Evolutionary conservation across 495 filamentous ascomycete species (phyloP), one percentile per base, ranked within the genome.

Genomic region (Neurospora terricola): DNA sequence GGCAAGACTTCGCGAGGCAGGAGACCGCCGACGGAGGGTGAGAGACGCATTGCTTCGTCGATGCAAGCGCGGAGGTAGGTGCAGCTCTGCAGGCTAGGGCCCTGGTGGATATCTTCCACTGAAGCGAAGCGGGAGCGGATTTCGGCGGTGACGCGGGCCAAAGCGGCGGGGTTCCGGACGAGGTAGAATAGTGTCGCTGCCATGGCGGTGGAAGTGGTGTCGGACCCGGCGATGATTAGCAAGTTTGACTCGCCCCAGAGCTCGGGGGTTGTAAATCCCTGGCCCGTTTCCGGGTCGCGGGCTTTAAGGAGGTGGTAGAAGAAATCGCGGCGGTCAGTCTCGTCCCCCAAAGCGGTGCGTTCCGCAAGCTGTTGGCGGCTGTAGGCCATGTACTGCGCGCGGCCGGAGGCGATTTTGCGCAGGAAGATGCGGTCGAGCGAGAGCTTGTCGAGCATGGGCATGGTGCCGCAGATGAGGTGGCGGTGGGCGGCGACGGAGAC

Each of bases 161-260:
- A 82, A n/a, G 84, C 81, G 1, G 72, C 39, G 0, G 84, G 84
- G 78, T 90, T 87, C 70, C 88, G 88, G 12, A 86, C 81, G 16
- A 94, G 85, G 81, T 92, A 91, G 84, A 91, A 93, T 68, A 93
- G 80, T 2, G 87, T 86, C 0, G 85, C 86, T 34, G 88, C 84
- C 79, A 93, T 86, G n/a, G 88, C 86, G 5, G 86, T 89, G 14
- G 88, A 87, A 1, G 88, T 90, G 1, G 90, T 92, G 77, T 92
- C 90, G 12, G 86, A 86, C 37, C 89, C 89, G 71, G 85, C 85
- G 43, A 87, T 87, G 74, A 88, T 88, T 2, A 93, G 84, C 0
- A 93, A 81, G 77, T 91, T 91, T 5, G 89, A 88, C 78, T 93
- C 91, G 39, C 87, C 88, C 89, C 89, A 91, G 4, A 93, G 84